phyloP scores from a whole-genome alignment of 306 rosid species.

The Lupinus albus region DNA sequence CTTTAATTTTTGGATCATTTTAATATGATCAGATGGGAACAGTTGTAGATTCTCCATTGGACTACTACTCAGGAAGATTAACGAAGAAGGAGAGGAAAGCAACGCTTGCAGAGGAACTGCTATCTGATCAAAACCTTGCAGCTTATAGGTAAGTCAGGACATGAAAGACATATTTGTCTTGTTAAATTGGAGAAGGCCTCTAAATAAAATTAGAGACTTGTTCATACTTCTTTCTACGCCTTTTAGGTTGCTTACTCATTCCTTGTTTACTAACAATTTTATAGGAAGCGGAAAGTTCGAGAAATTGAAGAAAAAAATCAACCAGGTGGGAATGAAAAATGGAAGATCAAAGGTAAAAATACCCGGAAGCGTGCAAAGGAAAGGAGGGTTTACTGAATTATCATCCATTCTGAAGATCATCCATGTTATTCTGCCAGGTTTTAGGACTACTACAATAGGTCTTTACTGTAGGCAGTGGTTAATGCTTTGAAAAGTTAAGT shows the following conservation, averaged over 20 bases:
- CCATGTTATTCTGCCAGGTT: background rate
- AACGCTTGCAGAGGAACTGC: slow-evolving; percentile 16
- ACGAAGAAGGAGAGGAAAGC: slow-evolving; percentile 40
- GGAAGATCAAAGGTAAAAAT: slow-evolving; percentile 70
- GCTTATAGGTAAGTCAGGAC: slow-evolving; percentile 38
- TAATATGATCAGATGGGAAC: slow-evolving; percentile 73
- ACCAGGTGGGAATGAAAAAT: slow-evolving; percentile 73
- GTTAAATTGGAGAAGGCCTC: background rate
- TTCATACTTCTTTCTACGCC: background rate
- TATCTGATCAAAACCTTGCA: slow-evolving; percentile 37
- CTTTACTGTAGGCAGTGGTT: slow-evolving; percentile 3
- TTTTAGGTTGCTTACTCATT: slow-evolving; percentile 12
- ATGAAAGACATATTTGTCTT: background rate
- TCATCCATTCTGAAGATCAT: background rate
- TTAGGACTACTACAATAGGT: background rate
- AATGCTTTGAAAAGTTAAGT: background rate
- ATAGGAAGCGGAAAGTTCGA: slow-evolving; percentile 76
- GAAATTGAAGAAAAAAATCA: slow-evolving; percentile 74
- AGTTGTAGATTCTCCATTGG: slow-evolving; percentile 64
- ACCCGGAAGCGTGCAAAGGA: slow-evolving; percentile 71
- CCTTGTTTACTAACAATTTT: slow-evolving; percentile 19
- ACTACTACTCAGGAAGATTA: slow-evolving; percentile 61
- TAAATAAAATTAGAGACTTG: background rate
- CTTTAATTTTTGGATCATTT: slow-evolving; percentile 1
- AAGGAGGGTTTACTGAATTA: slow-evolving; percentile 51